Base-by-base conservation (phyloP, 257 asterid species). In the Rubia yunnanensis region DNA sequence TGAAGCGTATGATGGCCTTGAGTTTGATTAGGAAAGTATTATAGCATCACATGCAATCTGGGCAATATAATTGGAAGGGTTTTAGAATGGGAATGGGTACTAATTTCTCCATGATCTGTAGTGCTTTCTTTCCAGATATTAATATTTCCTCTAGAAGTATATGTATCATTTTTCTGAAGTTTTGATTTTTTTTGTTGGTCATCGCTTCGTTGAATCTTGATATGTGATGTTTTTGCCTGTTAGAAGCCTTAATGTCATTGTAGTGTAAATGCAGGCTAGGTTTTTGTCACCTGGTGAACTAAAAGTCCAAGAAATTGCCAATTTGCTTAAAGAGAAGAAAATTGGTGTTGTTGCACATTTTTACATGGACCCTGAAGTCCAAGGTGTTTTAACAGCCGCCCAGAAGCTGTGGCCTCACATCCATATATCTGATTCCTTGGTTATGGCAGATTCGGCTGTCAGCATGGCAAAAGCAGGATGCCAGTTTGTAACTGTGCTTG, bases 301-400 rank as follows among this genome's bases (percentile, higher is more conserved):
- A 48, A 86, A 87, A 75, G 74, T 85, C 70, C 74, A 81, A 74
- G 95, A 90, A 80, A 86, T 90, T 30, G 97, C 81, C 72, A 85
- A 71, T 77, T 71, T 86, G 76, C 90, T 94, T n/a, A 71, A 73
- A 85, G 95, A 86, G 86, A 89, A 88, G 86, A 94, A 85, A 79
- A 94, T 90, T 71, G 99, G 99, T 30, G 81, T 94, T 53, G 99
- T 82, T 72, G 96, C 99, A 9, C 99, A 94, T 71, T 94, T 92
- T 79, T 94, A 94, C 86, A 94, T 94, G 99, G 99, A 94, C 79
- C 99, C 99, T 38, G 99, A 94, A 80, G 97, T 94, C 68, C 99
- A 94, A 82, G 99, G 99, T 10, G 86, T 94, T 72, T 74, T 94
- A 77, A 94, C 97, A 44, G 96, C 97, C 55, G 97, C 99, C 10